Conservation (phyloP, 805 yeast genomes). For the Saccharomycopsis synnaedendra region DNA sequence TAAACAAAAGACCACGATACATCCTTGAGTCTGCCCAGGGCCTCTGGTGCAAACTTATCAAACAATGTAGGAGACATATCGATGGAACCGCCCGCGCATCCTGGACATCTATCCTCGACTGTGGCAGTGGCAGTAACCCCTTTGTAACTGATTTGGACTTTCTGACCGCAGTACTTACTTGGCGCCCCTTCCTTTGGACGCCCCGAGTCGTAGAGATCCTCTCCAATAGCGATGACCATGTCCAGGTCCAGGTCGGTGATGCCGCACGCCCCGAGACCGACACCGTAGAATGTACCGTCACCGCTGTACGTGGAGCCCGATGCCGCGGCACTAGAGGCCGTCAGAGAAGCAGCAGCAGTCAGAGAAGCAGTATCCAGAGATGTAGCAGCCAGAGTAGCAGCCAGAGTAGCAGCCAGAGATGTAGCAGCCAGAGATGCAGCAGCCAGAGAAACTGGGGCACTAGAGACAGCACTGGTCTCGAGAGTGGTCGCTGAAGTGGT, state of each 20-base stretch:
- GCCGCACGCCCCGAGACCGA: conserved; percentile 48
- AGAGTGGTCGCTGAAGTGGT: background rate
- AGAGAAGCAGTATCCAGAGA: background rate
- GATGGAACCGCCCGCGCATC: conserved; percentile 33
- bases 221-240: conserved; percentile 39
- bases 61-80: conserved; percentile 47
- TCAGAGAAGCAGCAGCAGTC: too few species aligned
- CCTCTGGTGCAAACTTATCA: conserved; percentile 23
- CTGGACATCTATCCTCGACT: conserved; percentile 43
- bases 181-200: conserved; percentile 30
- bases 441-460: conserved; percentile 2
- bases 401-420: conserved; percentile 16
- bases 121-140: conserved; percentile 42
- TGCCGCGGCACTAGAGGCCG: too few species aligned
- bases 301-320: conserved; percentile 18
- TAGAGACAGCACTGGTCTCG: background rate
- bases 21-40: too few species aligned
- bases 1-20: too few species aligned
- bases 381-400: conserved; percentile 15
- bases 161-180: conserved; percentile 37
- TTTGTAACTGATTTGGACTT: conserved; percentile 32
- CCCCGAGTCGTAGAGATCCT: conserved; percentile 23
- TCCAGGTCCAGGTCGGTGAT: conserved; percentile 32
- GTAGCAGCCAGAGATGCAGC: conserved; percentile 17
- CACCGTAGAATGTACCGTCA: conserved; percentile 31